Evolutionary conservation across 805 yeast species (phyloP).

Genomic region (Candida coleopterorum): DNA sequence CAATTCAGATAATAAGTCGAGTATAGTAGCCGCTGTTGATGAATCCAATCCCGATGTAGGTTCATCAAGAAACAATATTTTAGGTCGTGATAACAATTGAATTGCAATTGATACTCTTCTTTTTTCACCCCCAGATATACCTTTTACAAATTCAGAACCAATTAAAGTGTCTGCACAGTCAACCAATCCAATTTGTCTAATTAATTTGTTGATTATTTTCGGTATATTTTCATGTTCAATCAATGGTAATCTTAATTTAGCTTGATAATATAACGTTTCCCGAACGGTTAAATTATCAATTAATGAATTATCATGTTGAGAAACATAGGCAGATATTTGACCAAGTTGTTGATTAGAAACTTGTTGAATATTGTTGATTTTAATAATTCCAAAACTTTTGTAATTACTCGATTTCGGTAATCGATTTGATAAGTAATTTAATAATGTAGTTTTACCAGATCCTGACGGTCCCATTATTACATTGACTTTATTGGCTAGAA

Average conservation of each 20-base stretch:
- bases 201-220: slow-evolving; percentile 49
- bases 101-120: slow-evolving; percentile 79
- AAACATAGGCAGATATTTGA: slow-evolving; percentile 62
- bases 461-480: slow-evolving; percentile 46
- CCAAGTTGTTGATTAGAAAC: slow-evolving; percentile 22
- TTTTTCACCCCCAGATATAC: slow-evolving; percentile 55
- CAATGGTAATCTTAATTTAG: slow-evolving; percentile 55
- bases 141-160: slow-evolving; percentile 35
- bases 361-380: slow-evolving; percentile 22
- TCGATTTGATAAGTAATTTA: slow-evolving; percentile 50
- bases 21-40: slow-evolving; percentile 65
- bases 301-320: slow-evolving; percentile 75
- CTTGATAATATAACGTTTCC: slow-evolving; percentile 73
- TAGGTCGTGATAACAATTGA: slow-evolving; percentile 69
- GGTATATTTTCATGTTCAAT: slow-evolving; percentile 36
- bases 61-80: slow-evolving; percentile 71
- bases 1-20: slow-evolving; percentile 53
- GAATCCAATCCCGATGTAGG: slow-evolving; percentile 89
- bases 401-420: slow-evolving; percentile 16
- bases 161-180: slow-evolving; percentile 72
- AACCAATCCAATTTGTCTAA: slow-evolving; percentile 60
- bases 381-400: slow-evolving; percentile 14
- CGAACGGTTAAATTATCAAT: slow-evolving; percentile 68
- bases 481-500: slow-evolving; percentile 30
- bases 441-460: slow-evolving; percentile 39